A percentile compares a stretch with the other conserved stretches of the same genome.
phyloP scores from a whole-genome alignment of 306 rosid species.

The Cucumis hystrix region DNA sequence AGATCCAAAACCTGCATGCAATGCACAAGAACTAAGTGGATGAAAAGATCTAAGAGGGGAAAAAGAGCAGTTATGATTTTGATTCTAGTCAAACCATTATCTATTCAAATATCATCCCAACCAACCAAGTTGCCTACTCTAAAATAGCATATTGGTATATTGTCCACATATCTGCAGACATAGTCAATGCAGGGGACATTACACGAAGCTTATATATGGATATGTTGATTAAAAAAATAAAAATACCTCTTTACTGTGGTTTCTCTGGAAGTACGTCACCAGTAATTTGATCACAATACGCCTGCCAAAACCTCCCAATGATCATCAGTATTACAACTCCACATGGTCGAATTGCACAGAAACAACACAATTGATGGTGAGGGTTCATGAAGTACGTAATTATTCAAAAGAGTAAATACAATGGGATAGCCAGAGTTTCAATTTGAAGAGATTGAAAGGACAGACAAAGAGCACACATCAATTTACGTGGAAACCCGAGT shows the following conservation, averaged over 20 bases:
- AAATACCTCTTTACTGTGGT: conserved; percentile 90
- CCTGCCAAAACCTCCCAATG: conserved; percentile 41
- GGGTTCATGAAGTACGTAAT: neutral
- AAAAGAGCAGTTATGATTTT: neutral
- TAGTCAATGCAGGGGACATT: neutral
- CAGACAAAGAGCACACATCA: too few species aligned
- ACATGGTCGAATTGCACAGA: conserved; percentile 3
- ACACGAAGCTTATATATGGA: neutral
- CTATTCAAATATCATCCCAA: neutral
- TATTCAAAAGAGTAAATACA: neutral
- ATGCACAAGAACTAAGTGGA: conserved; percentile 1
- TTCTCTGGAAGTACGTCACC: conserved; percentile 80
- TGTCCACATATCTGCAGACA: neutral
- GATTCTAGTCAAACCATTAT: neutral
- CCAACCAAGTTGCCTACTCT: neutral
- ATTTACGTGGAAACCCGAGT: too few species aligned
- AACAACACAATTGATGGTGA: neutral
- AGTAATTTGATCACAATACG: conserved; percentile 91
- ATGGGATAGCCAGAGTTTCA: neutral
- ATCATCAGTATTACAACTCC: conserved; percentile 7
- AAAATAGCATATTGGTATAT: neutral
- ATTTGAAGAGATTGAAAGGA: neutral
- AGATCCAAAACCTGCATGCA: conserved; percentile 73
- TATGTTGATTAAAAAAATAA: neutral
- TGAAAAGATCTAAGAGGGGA: neutral